Conservation (phyloP, 1,139 yeast genomes). For the Sugiyamaella neomexicana region DNA sequence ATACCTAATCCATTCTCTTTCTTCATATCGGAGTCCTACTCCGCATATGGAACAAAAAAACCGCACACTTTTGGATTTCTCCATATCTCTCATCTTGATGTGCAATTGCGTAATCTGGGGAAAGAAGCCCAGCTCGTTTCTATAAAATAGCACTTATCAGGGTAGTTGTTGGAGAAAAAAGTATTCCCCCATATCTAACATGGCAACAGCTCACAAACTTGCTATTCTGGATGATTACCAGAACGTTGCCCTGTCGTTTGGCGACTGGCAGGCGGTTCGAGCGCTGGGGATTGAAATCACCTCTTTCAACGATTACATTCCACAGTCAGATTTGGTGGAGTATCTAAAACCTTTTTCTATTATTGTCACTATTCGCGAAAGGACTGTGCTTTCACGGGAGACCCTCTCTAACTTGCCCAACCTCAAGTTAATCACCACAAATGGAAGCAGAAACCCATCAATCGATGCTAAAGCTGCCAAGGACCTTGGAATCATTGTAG, state of each 20-base stretch:
- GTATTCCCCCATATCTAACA: background rate
- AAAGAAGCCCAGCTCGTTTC: background rate
- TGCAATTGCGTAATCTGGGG: conserved; percentile 4
- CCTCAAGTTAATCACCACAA: conserved; percentile 27
- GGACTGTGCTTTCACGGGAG: conserved; percentile 24
- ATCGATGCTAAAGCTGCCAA: conserved; percentile 26
- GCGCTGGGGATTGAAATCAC: conserved; percentile 23
- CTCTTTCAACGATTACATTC: conserved; percentile 24
- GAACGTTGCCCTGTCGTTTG: conserved; percentile 21
- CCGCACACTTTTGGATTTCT: background rate
- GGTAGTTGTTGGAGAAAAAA: background rate
- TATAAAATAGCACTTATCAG: background rate
- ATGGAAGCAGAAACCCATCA: conserved; percentile 25
- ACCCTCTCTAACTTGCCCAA: conserved; percentile 26
- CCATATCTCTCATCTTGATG: conserved; percentile 3
- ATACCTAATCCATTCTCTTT: background rate
- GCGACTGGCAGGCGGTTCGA: conserved; percentile 24
- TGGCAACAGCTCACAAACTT: conserved; percentile 9
- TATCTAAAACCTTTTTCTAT: conserved; percentile 24
- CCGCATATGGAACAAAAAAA: background rate
- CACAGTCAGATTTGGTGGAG: conserved; percentile 15
- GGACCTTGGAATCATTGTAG: conserved; percentile 24
- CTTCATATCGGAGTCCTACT: conserved; percentile 3
- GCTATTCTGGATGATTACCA: conserved; percentile 30
- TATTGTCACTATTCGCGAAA: conserved; percentile 27